Evolutionary conservation across 192 early-diverging fungal species (phyloP), one percentile per base, ranked within the genome.

Genomic region (Irineochytrium annulatum): DNA sequence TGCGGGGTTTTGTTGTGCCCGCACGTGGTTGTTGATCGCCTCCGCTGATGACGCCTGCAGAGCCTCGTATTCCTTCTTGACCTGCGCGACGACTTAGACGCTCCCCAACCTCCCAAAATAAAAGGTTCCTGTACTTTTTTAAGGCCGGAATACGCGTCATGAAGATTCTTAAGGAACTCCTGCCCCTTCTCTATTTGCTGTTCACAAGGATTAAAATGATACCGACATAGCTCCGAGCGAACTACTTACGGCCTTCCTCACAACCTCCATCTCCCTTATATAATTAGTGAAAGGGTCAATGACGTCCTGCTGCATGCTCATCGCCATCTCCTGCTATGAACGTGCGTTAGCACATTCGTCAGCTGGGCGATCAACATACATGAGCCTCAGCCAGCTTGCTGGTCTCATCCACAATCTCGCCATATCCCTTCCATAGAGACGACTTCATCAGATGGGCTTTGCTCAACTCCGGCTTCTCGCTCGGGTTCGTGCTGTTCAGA

Each of bases 191-290:
- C 69, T n/a, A 63, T 60, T 45, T 75, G 74, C 69, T 74, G 37
- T 14, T 19, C 1, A 2, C 8, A 35, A 53, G 22, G 17, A 59
- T 49, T 35, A 3, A 30, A 48, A 46, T n/a, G n/a, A 22, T 46
- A 14, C 51, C 33, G n/a, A 13, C 31, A 34, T 39, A 6, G 29
- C 27, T 39, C 8, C 20, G 29, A 14, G 37, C n/a, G 17, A 24
- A 27, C 5, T 16, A 34, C 51, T 13, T 17, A 65, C 63, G 5
- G 35, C 8, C 43, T 72, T 71, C n/a, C 63, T 57, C 30, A 54
- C 55, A 3, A 35, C 46, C 32, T 76, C 74, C 74, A 76, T 76
- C 55, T 71, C 69, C 55, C 66, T 71, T 43, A 76, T 65, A 43
- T 67, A 49, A 0, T 39, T 52, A 6, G 34, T 6, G 54, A 76